Base-by-base conservation (phyloP, 2,329 filamentous ascomycete genomes). In the Aspergillus ruber region DNA sequence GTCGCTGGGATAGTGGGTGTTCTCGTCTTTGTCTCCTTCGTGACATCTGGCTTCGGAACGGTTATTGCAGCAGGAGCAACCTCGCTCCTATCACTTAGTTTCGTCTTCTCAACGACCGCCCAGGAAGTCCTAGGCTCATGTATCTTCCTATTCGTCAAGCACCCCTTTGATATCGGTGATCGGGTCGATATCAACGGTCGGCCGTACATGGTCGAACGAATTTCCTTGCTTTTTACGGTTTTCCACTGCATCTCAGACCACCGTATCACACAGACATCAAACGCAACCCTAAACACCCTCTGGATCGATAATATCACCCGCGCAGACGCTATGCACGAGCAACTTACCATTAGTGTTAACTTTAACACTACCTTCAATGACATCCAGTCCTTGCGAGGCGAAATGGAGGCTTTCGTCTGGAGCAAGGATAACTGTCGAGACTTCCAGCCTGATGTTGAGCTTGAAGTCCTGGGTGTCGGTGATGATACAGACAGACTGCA, bases 81-180 rank as follows among this genome's bases (percentile, higher is more conserved):
- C 1, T 86, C 93, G 0, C 78, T 98, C 38, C 82, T 98, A 8
- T 97, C 91, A 5, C 75, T 97, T n/a, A 96, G 91, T 3, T 98
- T 98, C 72, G 86, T 96, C 58, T 97, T 98, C 67, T 85, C 90
- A 20, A 85, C 86, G 47, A 96, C 90, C 1, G 85, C 86, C 3
- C 90, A 96, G 69, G 93, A 98, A 69, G 86, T 98, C 54, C 81
- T 98, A n/a, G 91, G 91, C 61, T 96, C 90, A 33, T 97, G 91
- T 74, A 95, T 98, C 62, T 98, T 98, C 75, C 75, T 98, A 1
- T 98, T 98, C 61, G 89, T 97, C 74, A 98, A 98, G 75, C 93
- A 98, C 66, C 91, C 93, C 0, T 97, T 87, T 66, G 93, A 98
- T 65, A 90, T 97, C 18, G 90, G 91, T 51, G 93, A 98, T 66